Base-by-base conservation (phyloP, 1,284 basidiomycete genomes). In the Irpex lacteus region DNA sequence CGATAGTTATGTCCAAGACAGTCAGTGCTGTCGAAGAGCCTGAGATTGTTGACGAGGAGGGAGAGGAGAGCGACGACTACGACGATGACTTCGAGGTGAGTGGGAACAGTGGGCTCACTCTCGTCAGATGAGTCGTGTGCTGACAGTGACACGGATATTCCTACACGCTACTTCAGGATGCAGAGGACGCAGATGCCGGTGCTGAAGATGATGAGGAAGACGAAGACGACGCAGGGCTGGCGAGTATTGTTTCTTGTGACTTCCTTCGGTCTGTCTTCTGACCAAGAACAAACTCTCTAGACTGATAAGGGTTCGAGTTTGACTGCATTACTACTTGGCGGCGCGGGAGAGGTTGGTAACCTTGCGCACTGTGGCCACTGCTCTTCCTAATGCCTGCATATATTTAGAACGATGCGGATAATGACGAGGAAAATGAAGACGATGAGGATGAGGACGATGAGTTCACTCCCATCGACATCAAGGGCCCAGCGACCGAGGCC, bases 401-500 rank as follows among this genome's bases (percentile, higher is more conserved):
- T 34, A 18, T 26, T 15, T 19, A 40, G 19, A 60, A 49, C 59
- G 32, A 34, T 6, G 32, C 32, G 32, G 32, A 34, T 34, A 40
- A 26, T 21, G 21, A n/a, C 37, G 60, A 62, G 36, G 64, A 65
- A 21, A 52, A 15, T 5, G 57, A 54, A 32, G 62, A 66, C 5
- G 65, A 63, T 9, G 62, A 49, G 4, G 59, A 44, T 3, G 65
- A 63, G 5, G 65, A 66, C 54, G 62, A 66, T 26, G 65, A 66
- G 59, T 66, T 60, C 54, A 59, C 49, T 40, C 62, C 58, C n/a
- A 57, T 59, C 18, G 62, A 66, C 44, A 63, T 61, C 36, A 66
- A 37, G n/a, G 65, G 65, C 19, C 62, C 62, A 4, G 65, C 59
- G 15, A 66, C 62, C 18, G 49, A 38, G n/a, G 47, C 18, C 21